Evolutionary conservation across 306 rosid genomes (phyloP).

Genomic region (Dicorynia guianensis): DNA sequence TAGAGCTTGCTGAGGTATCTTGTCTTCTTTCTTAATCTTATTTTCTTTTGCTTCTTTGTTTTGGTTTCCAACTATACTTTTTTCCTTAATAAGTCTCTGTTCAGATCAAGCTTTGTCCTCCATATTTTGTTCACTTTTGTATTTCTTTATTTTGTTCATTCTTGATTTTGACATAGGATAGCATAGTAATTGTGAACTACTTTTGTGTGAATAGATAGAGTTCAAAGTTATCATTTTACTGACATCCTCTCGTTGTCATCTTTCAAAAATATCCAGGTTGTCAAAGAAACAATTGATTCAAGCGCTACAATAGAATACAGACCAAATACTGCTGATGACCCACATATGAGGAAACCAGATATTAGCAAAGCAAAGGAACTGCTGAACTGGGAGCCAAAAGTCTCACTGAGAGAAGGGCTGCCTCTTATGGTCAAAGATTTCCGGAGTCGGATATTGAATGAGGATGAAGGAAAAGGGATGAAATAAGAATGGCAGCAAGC

Average conservation of each 20-base stretch:
- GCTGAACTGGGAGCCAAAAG: slow-evolving; percentile 91
- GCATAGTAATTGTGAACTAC: slow-evolving; percentile 23
- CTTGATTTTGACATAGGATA: slow-evolving; percentile 1
- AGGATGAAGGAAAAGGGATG: slow-evolving; percentile 87
- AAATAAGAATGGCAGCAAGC: slow-evolving; percentile 46
- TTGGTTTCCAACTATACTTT: background rate
- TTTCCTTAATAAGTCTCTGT: background rate
- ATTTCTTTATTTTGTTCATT: slow-evolving; percentile 34
- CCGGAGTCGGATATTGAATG: slow-evolving; percentile 92
- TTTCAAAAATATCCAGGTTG: slow-evolving; percentile 67
- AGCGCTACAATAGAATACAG: slow-evolving; percentile 87
- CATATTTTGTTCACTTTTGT: background rate
- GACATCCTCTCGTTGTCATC: slow-evolving; percentile 25
- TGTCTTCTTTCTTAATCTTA: slow-evolving; percentile 22
- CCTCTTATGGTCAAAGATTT: slow-evolving; percentile 97
- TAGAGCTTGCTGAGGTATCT: slow-evolving; percentile 91
- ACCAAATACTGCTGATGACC: slow-evolving; percentile 97
- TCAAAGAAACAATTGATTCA: slow-evolving; percentile 91
- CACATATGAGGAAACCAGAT: slow-evolving; percentile 98
- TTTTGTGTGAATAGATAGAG: slow-evolving; percentile 16
- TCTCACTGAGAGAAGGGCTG: slow-evolving; percentile 86
- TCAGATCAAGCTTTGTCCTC: background rate
- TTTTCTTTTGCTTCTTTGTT: slow-evolving; percentile 32
- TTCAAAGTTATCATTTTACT: background rate
- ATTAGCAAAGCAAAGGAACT: slow-evolving; percentile 92